A percentile compares a stretch with the other conserved stretches of the same genome.
phyloP scores from a whole-genome alignment of 2,329 filamentous ascomycete species.

The Sporothrix humicola region DNA sequence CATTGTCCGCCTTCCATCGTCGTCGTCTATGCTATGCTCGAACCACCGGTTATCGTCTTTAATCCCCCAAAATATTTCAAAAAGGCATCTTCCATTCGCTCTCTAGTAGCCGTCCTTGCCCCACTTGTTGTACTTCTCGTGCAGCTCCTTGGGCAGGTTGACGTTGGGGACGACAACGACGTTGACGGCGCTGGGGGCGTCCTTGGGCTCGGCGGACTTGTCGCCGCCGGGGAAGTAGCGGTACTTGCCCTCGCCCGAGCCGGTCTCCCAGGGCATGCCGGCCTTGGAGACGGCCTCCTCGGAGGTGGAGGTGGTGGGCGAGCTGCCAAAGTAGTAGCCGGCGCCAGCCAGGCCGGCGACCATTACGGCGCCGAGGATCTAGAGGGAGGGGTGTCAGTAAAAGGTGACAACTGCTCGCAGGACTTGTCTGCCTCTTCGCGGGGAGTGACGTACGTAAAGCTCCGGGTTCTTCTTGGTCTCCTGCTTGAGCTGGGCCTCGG shows the following conservation, averaged over 20 bases:
- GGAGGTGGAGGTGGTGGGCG: constrained; percentile 83
- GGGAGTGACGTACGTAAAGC: constrained; percentile 51
- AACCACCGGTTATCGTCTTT: no score
- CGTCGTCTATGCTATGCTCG: background rate
- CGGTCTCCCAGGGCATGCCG: constrained; percentile 91
- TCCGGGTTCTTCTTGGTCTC: constrained; percentile 63
- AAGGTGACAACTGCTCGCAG: no score
- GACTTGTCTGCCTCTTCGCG: constrained; percentile 1
- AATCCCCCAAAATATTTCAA: no score
- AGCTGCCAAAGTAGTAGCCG: constrained; percentile 86
- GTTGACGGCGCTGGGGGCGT: constrained; percentile 94
- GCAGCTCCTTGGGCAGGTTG: constrained; percentile 86
- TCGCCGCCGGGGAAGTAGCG: constrained; percentile 88
- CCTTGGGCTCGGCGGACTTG: constrained; percentile 73
- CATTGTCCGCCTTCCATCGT: background rate
- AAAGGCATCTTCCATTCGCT: background rate
- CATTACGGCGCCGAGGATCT: constrained; percentile 95
- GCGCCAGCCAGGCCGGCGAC: constrained; percentile 83
- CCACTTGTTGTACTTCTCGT: constrained; percentile 99
- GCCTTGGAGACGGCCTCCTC: constrained; percentile 75
- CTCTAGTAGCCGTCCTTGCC: constrained; percentile 90
- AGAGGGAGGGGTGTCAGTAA: no score
- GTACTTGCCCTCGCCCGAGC: constrained; percentile 68
- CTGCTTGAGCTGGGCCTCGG: constrained; percentile 57
- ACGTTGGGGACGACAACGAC: constrained; percentile 93